phyloP scores from a whole-genome alignment of 495 filamentous ascomycete species.

The Halenospora varia region DNA sequence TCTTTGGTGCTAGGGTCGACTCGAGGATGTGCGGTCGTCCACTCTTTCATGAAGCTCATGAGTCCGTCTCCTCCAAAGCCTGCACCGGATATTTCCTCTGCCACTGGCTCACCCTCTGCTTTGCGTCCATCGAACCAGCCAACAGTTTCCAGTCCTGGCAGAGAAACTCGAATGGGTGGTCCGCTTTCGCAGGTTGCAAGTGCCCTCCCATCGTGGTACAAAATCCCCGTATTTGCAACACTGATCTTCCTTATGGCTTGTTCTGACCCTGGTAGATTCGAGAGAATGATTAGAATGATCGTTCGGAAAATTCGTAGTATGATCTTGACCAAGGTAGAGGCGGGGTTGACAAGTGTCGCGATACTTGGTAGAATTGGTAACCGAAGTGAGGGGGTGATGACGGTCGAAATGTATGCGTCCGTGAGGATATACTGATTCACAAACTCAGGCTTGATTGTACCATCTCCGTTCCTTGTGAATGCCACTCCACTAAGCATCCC shows the following conservation, averaged over 20 bases:
- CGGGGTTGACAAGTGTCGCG: slow-evolving; percentile 46
- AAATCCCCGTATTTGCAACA: slow-evolving; percentile 57
- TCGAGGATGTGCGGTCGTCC: slow-evolving; percentile 65
- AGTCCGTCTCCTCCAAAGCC: slow-evolving; percentile 48
- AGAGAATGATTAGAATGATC: slow-evolving; percentile 47
- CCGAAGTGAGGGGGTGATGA: slow-evolving; percentile 34
- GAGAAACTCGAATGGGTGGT: slow-evolving; percentile 56
- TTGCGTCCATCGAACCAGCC: slow-evolving; percentile 60
- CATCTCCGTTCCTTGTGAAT: slow-evolving; percentile 38
- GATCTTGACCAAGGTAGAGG: slow-evolving; percentile 42
- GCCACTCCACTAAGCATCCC: slow-evolving; percentile 64
- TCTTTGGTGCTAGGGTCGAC: slow-evolving; percentile 57
- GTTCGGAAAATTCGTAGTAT: slow-evolving; percentile 44
- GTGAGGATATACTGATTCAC: slow-evolving; percentile 62
- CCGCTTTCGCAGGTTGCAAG: slow-evolving; percentile 65
- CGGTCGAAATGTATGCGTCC: slow-evolving; percentile 52
- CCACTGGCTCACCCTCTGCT: slow-evolving; percentile 41
- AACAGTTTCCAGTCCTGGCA: slow-evolving; percentile 57
- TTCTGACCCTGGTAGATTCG: slow-evolving; percentile 50
- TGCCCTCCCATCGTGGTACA: slow-evolving; percentile 62
- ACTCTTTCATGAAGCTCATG: slow-evolving; percentile 56
- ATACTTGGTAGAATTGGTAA: slow-evolving; percentile 58
- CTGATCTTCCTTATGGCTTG: too few relatives aligned
- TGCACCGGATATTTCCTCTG: slow-evolving; percentile 13
- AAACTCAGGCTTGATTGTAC: slow-evolving; percentile 48